Evolutionary conservation across 1,284 basidiomycete species (phyloP), one percentile per base, ranked within the genome.

Genomic region (Ceratorhiza oryzae-sativae): DNA sequence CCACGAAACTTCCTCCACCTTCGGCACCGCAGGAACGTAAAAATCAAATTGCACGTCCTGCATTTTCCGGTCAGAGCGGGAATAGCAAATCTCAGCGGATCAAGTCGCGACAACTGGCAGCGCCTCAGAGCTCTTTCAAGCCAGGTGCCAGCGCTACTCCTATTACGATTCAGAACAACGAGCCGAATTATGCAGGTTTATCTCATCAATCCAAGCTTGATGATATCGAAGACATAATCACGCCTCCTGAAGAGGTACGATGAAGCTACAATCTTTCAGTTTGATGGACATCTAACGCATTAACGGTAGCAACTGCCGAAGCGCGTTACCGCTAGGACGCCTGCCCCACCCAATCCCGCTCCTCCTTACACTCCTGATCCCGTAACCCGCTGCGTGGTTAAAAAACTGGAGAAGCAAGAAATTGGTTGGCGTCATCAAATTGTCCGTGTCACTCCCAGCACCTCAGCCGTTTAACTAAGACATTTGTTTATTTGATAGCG

Each of bases 71-170:
- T 71, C 68, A 41, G n/a, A 46, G 13, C 25, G 51, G 27, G 23
- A 34, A 34, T 12, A 10, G 23, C 49, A 51, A 51, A 12, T 55
- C 51, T 55, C 61, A 42, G 62, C 68, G 3, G 67, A 42, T 27
- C 71, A 63, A 58, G 59, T 60, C 58, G 59, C 36, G 68, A 48
- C 6, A 72, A 15, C 30, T 67, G 46, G 42, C 48, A 48, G 34
- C 34, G 32, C 39, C 62, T 46, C 41, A 48, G 58, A 12, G 32
- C 73, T 18, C 75, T 74, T 55, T 39, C 27, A 58, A 48, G 36
- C 20, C 48, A 8, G 36, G n/a, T 39, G 23, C 18, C 8, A 27
- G 13, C 18, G 49, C 25, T 10, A 68, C 67, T 6, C 70, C 60
- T 27, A 6, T 23, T 4, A 61, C 20, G 32, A 23, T 34, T 8